Evolutionary conservation across 805 yeast species (phyloP).

Genomic region (Lachancea waltii): DNA sequence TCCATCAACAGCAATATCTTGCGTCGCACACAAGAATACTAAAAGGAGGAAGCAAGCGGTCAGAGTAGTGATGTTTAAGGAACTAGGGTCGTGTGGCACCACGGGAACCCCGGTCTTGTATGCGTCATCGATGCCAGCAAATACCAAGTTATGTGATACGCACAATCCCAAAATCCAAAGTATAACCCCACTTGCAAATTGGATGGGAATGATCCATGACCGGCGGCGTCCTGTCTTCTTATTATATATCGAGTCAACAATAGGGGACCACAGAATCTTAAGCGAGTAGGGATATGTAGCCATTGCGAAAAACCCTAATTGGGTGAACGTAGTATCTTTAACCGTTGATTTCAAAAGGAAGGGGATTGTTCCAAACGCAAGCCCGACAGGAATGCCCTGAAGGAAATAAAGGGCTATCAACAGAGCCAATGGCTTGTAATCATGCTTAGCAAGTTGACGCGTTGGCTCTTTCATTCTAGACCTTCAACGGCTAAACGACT

Average conservation of each 20-base stretch:
- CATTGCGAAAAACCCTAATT: slow-evolving; percentile 82
- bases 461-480: slow-evolving; percentile 1
- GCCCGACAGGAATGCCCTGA: slow-evolving; percentile 96
- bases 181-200: slow-evolving; percentile 66
- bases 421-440: slow-evolving; percentile 68
- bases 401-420: slow-evolving; percentile 70
- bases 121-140: slow-evolving; percentile 35
- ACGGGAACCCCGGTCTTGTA: slow-evolving; percentile 13
- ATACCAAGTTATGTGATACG: slow-evolving; percentile 40
- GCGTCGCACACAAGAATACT: slow-evolving; percentile 90
- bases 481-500: no score
- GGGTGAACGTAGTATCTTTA: slow-evolving; percentile 68
- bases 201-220: slow-evolving; percentile 94
- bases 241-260: slow-evolving; percentile 81
- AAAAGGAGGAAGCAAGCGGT: slow-evolving; percentile 69
- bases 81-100: slow-evolving; percentile 3
- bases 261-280: slow-evolving; percentile 91
- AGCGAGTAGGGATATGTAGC: slow-evolving; percentile 94
- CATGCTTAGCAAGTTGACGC: slow-evolving; percentile 36
- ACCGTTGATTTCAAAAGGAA: slow-evolving; percentile 66
- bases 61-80: slow-evolving; percentile 33
- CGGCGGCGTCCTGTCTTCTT: slow-evolving; percentile 70
- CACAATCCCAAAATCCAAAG: slow-evolving; percentile 55
- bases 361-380: slow-evolving; percentile 92
- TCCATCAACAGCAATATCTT: slow-evolving; percentile 98